phyloP scores from a whole-genome alignment of 1,139 yeast genomes.

The Saccharomyces pastorianus region DNA sequence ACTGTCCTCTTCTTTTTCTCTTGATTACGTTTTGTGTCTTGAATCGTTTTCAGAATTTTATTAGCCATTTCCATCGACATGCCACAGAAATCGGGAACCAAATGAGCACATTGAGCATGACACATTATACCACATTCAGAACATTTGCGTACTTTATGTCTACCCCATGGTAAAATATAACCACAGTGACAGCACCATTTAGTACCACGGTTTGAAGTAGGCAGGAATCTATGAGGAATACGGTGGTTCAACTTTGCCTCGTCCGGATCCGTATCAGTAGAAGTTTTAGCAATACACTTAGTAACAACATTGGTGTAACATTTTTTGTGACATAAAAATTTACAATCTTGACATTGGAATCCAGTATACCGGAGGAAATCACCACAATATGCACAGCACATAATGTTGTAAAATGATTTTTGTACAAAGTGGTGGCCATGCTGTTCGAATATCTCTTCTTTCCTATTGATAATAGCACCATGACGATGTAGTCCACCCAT shows the following conservation, averaged over 20 bases:
- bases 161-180: conserved; percentile 88
- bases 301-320: conserved; percentile 92
- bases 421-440: conserved; percentile 96
- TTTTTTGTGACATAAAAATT: conserved; percentile 86
- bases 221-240: conserved; percentile 93
- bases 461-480: conserved; percentile 93
- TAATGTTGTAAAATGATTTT: conserved; percentile 88
- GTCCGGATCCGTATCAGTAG: conserved; percentile 75
- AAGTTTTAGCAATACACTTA: conserved; percentile 85
- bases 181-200: conserved; percentile 99
- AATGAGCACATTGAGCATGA: conserved; percentile 84
- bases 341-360: conserved; percentile 92
- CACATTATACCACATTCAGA: conserved; percentile 93
- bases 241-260: conserved; percentile 91
- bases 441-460: conserved; percentile 90
- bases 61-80: conserved; percentile 97
- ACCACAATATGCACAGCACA: conserved; percentile 96
- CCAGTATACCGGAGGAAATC: conserved; percentile 92
- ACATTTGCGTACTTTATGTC: conserved; percentile 90
- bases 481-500: conserved; percentile 76
- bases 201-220: conserved; percentile 84
- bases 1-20: conserved; percentile 19
- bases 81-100: conserved; percentile 97
- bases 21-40: conserved; percentile 55
- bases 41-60: conserved; percentile 75